A percentile compares a stretch with the other conserved stretches of the same genome.
These are phyloP conservation scores for Penicillium sp. DNA, from an alignment of 2,329 filamentous ascomycete species.

Conservation along the genomic window DNA sequence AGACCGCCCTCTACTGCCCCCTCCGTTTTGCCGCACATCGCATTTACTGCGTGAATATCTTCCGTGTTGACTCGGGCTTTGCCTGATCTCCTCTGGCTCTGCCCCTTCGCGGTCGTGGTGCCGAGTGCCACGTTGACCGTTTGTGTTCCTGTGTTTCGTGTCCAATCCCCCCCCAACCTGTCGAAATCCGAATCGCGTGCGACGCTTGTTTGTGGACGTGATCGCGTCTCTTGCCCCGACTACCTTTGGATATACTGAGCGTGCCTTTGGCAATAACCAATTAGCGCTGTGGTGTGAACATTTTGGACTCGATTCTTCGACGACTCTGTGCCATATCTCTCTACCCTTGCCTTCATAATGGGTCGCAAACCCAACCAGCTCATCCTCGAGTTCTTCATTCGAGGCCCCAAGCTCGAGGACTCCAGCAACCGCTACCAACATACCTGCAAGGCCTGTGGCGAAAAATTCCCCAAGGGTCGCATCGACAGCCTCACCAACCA, in stretches of 20 bases:
- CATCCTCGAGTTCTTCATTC: constrained; percentile 83
- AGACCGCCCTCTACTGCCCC: constrained; percentile 37
- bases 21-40: constrained; percentile 36
- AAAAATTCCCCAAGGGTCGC: constrained; percentile 85
- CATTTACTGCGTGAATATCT: constrained; percentile 6
- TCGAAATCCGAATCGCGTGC: background rate
- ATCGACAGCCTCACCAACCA: constrained; percentile 79
- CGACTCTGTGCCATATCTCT: constrained; percentile 12
- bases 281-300: too few species aligned
- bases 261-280: background rate
- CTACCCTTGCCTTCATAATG: constrained; percentile 52
- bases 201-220: background rate
- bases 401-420: constrained; percentile 81
- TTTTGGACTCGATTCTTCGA: background rate
- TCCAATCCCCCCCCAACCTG: background rate
- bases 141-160: constrained; percentile 2
- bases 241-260: background rate
- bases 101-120: background rate
- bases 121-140: background rate
- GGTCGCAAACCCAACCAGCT: constrained; percentile 79
- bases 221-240: background rate
- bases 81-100: constrained; percentile 9
- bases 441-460: constrained; percentile 82
- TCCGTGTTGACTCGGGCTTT: constrained; percentile 7
- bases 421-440: constrained; percentile 90